A percentile compares a stretch with the other conserved stretches of the same genome.
phyloP scores from a whole-genome alignment of 192 early-diverging fungal genomes.

The Rhizophagus sp. region DNA sequence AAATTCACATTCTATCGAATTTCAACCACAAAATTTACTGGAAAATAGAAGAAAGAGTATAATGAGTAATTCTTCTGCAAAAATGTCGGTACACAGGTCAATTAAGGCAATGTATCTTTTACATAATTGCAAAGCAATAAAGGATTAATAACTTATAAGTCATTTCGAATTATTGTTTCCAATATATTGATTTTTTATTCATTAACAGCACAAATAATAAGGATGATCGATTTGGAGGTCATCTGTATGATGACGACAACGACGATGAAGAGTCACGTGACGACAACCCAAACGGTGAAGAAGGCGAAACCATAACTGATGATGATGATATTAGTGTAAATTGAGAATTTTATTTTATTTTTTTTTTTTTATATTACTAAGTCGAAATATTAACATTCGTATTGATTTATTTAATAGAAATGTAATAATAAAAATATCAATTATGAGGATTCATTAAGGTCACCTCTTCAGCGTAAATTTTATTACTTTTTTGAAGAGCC shows the following conservation, averaged over 20 bases:
- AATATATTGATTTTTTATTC: not conserved
- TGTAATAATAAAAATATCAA: not conserved
- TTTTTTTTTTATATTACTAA: too few species aligned
- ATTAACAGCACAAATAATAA: too few species aligned
- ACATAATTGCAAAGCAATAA: not conserved
- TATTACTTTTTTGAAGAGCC: conserved; percentile 31
- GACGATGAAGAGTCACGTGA: not conserved
- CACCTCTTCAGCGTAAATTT: conserved; percentile 1
- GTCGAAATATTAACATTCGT: not conserved
- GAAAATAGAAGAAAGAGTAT: not conserved
- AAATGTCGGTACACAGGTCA: not conserved
- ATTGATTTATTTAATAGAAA: not conserved
- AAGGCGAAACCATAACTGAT: not conserved
- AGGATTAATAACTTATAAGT: not conserved
- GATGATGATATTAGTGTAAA: not conserved
- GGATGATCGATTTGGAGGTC: not conserved
- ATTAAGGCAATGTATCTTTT: not conserved
- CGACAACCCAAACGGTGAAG: not conserved
- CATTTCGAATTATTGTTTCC: not conserved
- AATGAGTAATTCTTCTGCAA: not conserved
- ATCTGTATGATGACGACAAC: not conserved
- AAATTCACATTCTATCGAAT: too few species aligned
- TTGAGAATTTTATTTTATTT: not conserved
- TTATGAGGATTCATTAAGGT: not conserved
- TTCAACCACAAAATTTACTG: too few species aligned